Percentiles rank a stretch among this genome's conserved stretches.
Evolutionary conservation across 75 land plant species (phyloP).

Genomic region (Sequoiadendron giganteum): DNA sequence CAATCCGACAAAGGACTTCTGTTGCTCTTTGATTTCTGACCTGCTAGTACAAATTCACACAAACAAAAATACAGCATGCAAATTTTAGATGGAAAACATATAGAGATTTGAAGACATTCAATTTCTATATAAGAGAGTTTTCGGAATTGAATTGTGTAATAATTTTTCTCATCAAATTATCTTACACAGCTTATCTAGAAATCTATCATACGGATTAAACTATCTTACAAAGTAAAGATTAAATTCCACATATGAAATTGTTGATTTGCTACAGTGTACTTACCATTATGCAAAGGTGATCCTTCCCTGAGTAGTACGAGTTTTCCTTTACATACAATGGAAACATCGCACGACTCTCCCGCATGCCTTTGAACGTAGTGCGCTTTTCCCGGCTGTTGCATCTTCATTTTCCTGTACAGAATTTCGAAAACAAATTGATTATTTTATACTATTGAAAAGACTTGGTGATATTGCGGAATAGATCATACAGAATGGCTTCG

Average conservation of each 20-base stretch:
- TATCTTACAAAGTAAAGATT: neutral
- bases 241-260: neutral
- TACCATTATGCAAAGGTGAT: neutral
- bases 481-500: no score
- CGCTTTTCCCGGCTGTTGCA: neutral
- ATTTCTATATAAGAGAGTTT: no score
- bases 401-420: neutral
- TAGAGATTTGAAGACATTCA: neutral
- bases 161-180: no score
- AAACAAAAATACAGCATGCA: no score
- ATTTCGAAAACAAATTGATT: no score
- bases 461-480: no score
- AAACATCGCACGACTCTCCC: neutral
- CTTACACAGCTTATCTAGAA: no score
- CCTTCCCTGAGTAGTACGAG: neutral
- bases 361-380: neutral
- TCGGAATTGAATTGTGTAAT: no score
- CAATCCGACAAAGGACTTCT: no score
- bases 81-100: neutral
- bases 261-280: neutral
- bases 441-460: no score
- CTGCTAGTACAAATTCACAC: no score
- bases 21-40: no score
- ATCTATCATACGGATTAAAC: neutral
- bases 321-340: neutral